These are phyloP conservation scores for Agroathelia rolfsii DNA, from an alignment of 1,284 basidiomycete genomes.

Conservation along the genomic window DNA sequence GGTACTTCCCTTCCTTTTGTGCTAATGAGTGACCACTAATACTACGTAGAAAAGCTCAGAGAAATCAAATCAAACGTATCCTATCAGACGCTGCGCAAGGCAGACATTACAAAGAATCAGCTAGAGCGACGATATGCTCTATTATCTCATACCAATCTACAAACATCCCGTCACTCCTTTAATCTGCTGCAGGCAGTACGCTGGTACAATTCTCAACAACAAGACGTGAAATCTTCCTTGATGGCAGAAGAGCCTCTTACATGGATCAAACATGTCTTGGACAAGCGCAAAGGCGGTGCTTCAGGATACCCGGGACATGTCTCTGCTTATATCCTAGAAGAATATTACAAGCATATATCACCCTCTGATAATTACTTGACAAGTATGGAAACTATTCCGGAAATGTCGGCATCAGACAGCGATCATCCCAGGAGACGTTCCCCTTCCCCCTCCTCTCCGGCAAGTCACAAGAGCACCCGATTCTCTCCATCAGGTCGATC, in stretches of 20 bases:
- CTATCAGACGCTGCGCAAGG: conserved; percentile 48
- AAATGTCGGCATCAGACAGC: conserved; percentile 23
- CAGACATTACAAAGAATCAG: conserved; percentile 57
- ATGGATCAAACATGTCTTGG: conserved; percentile 57
- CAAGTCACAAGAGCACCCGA: conserved; percentile 6
- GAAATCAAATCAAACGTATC: conserved; percentile 41
- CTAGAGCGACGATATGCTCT: conserved; percentile 50
- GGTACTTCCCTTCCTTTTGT: conserved; percentile 22
- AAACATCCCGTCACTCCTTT: conserved; percentile 22
- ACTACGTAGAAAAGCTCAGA: conserved; percentile 42
- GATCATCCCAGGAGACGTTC: conserved; percentile 25
- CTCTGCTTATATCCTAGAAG: conserved; percentile 58
- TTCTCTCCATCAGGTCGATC: conserved; percentile 14
- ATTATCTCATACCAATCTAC: conserved; percentile 32
- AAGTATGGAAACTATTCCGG: conserved; percentile 37
- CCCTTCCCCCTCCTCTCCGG: conserved; percentile 20
- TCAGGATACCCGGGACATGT: conserved; percentile 46
- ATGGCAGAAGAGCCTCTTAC: conserved; percentile 56
- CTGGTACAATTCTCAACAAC: conserved; percentile 47
- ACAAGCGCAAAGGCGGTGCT: conserved; percentile 27
- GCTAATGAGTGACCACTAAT: conserved; percentile 7
- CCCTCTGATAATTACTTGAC: no score
- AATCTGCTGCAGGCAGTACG: conserved; percentile 40
- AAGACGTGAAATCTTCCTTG: conserved; percentile 34
- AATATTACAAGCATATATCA: conserved; percentile 38